A percentile compares a stretch with the other conserved stretches of the same genome.
Conservation (phyloP, 495 filamentous ascomycete species). For the Trichoderma erinaceum region DNA sequence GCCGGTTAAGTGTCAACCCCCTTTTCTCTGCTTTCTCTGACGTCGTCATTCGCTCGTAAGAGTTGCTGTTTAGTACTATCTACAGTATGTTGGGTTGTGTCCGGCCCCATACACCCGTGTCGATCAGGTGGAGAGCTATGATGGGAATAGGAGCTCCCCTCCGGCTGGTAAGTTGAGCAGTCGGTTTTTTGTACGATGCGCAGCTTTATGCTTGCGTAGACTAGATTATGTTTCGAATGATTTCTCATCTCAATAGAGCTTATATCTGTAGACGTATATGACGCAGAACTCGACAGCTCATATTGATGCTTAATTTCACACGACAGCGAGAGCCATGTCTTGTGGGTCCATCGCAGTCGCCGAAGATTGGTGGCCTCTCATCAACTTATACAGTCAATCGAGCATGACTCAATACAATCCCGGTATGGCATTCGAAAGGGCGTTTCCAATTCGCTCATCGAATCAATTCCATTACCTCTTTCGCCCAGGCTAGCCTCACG, state of each 20-base stretch:
- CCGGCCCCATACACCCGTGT: neutral
- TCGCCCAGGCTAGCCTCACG: neutral
- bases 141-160: neutral
- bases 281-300: neutral
- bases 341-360: neutral
- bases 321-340: neutral
- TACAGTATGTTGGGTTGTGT: neutral
- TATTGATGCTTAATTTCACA: neutral
- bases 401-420: neutral
- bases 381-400: neutral
- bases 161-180: neutral
- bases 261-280: no score
- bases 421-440: neutral
- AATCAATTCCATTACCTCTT: neutral
- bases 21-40: constrained; percentile 8
- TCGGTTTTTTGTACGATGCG: no score
- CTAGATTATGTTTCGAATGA: no score
- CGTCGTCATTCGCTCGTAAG: neutral
- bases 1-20: constrained; percentile 3
- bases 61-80: neutral
- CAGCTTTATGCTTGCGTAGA: no score
- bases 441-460: neutral
- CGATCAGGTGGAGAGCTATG: neutral
- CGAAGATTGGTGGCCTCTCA: neutral
- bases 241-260: no score